Evolutionary conservation across 1,284 basidiomycete species (phyloP).

Genomic region (Clitocybe nebularis): DNA sequence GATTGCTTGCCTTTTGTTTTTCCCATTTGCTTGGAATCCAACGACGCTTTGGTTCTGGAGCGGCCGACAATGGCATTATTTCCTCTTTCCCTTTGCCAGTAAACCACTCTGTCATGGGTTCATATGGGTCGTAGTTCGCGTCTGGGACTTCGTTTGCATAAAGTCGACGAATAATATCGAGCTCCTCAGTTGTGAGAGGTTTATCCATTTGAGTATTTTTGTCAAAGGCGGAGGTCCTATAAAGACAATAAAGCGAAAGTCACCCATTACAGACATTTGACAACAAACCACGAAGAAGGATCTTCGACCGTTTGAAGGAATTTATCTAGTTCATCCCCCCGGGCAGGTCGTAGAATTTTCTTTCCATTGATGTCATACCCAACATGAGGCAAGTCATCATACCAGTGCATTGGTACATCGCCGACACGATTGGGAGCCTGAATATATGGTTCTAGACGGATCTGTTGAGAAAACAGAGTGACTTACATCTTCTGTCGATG

Average conservation of each 20-base stretch:
- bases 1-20: conserved; percentile 83
- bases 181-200: conserved; percentile 85
- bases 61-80: conserved; percentile 86
- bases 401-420: conserved; percentile 97
- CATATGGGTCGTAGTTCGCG: conserved; percentile 86
- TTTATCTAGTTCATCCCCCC: conserved; percentile 96
- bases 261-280: conserved; percentile 1
- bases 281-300: conserved; percentile 77
- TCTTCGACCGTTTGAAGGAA: conserved; percentile 95
- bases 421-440: conserved; percentile 93
- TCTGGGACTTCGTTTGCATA: conserved; percentile 93
- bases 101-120: conserved; percentile 94
- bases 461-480: conserved; percentile 7
- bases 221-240: conserved; percentile 91
- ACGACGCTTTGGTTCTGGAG: conserved; percentile 93
- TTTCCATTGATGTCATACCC: conserved; percentile 97
- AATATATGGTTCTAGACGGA: conserved; percentile 10
- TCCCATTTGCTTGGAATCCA: conserved; percentile 99
- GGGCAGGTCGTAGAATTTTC: conserved; percentile 90
- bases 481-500: conserved; percentile 92
- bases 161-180: conserved; percentile 91
- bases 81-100: conserved; percentile 95
- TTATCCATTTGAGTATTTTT: conserved; percentile 85
- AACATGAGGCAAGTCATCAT: conserved; percentile 99
- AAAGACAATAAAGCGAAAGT: conserved; percentile 5